phyloP scores from a whole-genome alignment of 129 eudicot genomes.

The Escallonia herrerae region DNA sequence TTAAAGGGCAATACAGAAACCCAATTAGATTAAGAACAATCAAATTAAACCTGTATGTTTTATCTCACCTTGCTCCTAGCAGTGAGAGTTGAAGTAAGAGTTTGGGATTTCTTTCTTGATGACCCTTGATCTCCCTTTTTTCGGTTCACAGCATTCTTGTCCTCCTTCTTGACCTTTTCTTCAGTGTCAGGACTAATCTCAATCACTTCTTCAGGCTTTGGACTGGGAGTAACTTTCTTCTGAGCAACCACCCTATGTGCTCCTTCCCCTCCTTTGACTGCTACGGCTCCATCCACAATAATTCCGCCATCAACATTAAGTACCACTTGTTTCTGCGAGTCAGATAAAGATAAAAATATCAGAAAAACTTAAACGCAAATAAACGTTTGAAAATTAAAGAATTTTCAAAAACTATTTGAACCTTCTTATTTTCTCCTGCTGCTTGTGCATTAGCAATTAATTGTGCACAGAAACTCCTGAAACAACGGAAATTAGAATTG shows the following conservation, averaged over 20 bases:
- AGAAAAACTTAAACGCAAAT: neutral
- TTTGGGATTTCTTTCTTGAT: conserved; percentile 41
- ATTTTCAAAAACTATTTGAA: neutral
- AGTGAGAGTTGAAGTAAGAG: conserved; percentile 70
- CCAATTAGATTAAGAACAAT: too few species aligned
- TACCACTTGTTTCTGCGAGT: neutral
- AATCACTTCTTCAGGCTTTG: conserved; percentile 50
- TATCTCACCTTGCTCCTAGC: conserved; percentile 71
- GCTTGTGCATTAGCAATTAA: conserved; percentile 68
- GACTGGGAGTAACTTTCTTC: conserved; percentile 41
- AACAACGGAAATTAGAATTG: neutral
- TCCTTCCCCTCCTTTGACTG: neutral
- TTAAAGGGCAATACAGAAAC: too few species aligned
- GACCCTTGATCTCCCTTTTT: conserved; percentile 16
- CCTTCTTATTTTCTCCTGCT: conserved; percentile 47
- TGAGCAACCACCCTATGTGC: conserved; percentile 7
- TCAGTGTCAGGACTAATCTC: conserved; percentile 64
- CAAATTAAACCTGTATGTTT: too few species aligned
- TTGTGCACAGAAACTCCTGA: conserved; percentile 59
- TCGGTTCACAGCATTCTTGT: conserved; percentile 15
- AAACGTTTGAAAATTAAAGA: neutral
- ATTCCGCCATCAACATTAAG: too few species aligned
- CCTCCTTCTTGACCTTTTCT: conserved; percentile 19
- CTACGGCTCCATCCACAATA: too few species aligned
- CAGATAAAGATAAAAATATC: too few species aligned